Conservation (phyloP, 768 basidiomycete genomes). For the Tulasnella sp. region DNA sequence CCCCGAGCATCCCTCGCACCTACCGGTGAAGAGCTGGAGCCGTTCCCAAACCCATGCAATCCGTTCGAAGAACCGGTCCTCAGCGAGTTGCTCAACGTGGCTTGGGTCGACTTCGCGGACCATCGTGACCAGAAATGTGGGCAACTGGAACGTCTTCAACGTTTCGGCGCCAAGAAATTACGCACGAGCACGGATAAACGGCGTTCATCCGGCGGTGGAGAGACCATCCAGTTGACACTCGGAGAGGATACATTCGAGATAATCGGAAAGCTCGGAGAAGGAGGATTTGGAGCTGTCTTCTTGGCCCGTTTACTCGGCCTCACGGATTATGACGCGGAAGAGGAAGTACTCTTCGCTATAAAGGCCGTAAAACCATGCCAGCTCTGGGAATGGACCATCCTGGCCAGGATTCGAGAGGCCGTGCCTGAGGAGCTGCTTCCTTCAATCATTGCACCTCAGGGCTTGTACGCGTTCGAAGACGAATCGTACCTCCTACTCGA, state of each 20-base stretch:
- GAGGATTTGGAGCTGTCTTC: constrained; percentile 95
- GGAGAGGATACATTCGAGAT: constrained; percentile 60
- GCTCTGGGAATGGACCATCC: constrained; percentile 86
- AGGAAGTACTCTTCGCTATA: constrained; percentile 61
- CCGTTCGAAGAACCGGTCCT: constrained; percentile 66
- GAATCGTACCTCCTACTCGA: constrained; percentile 88
- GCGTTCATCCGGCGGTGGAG: constrained; percentile 24
- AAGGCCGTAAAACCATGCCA: constrained; percentile 87
- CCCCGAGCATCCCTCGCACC: constrained; percentile 13
- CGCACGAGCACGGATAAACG: constrained; percentile 23
- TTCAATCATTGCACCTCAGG: constrained; percentile 70
- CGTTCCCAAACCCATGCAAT: constrained; percentile 71
- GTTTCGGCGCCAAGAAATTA: constrained; percentile 44
- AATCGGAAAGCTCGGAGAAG: constrained; percentile 86
- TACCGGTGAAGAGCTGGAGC: constrained; percentile 24
- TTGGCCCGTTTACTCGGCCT: constrained; percentile 47
- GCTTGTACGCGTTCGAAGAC: constrained; percentile 75
- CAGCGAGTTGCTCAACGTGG: constrained; percentile 43
- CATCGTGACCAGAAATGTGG: constrained; percentile 33
- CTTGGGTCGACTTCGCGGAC: constrained; percentile 30
- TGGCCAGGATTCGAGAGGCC: constrained; percentile 64
- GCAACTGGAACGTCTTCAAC: constrained; percentile 63
- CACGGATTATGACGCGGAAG: constrained; percentile 40
- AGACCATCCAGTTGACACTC: constrained; percentile 50
- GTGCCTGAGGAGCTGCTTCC: constrained; percentile 51